A percentile compares a stretch with the other conserved stretches of the same genome.
These are phyloP conservation scores for Phytophthora quininea DNA, from an alignment of 352 stramenopile genomes.

Conservation along the genomic window DNA sequence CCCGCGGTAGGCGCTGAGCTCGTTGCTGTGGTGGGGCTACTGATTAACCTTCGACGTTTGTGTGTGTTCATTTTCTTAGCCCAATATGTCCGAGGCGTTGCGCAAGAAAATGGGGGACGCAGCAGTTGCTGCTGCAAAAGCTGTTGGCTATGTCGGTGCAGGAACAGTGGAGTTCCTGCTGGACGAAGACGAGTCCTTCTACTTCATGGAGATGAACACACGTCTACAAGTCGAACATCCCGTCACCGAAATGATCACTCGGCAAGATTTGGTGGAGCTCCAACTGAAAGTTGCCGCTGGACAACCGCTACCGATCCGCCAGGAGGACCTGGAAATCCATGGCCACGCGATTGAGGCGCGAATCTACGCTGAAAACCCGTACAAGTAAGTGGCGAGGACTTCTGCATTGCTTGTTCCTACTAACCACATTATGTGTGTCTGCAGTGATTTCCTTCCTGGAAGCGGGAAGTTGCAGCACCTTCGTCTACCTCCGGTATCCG, in stretches of 20 bases:
- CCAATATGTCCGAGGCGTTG: constrained; percentile 77
- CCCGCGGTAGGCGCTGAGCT: constrained; percentile 68
- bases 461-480: constrained; percentile 89
- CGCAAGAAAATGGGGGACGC: constrained; percentile 90
- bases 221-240: constrained; percentile 94
- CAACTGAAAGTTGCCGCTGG: constrained; percentile 94
- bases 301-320: constrained; percentile 87
- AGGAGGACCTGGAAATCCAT: constrained; percentile 87
- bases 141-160: constrained; percentile 92
- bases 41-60: background rate
- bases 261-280: constrained; percentile 92
- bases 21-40: constrained; percentile 1
- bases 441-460: constrained; percentile 90
- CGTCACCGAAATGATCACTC: constrained; percentile 92
- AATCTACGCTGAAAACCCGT: constrained; percentile 96
- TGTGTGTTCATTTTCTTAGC: constrained; percentile 31
- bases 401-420: constrained; percentile 2
- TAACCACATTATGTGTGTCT: background rate
- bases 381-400: constrained; percentile 57
- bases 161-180: constrained; percentile 95
- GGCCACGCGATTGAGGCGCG: constrained; percentile 93
- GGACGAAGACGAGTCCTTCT: constrained; percentile 92
- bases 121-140: constrained; percentile 88
- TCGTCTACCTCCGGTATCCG: constrained; percentile 67
- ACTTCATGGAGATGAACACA: constrained; percentile 98